Evolutionary conservation across 192 early-diverging fungal genomes (phyloP).

Genomic region (Funneliformis geosporum): DNA sequence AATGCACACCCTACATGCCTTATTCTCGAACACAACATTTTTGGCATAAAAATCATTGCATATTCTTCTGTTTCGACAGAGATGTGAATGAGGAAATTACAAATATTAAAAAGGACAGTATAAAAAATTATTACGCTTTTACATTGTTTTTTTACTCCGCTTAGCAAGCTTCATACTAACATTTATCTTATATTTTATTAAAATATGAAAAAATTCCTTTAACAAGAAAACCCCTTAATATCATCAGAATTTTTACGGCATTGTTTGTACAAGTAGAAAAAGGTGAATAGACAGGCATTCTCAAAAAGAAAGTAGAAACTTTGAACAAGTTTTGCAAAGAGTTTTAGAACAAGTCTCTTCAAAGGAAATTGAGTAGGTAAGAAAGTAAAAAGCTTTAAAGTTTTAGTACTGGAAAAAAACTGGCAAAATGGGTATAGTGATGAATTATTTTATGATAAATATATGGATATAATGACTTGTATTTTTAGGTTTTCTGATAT

Average conservation of each 20-base stretch:
- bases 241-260: constrained; percentile 6
- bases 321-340: neutral
- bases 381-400: constrained; percentile 11
- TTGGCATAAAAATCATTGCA: too few relatives aligned
- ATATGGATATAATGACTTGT: neutral
- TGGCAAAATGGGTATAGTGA: constrained; percentile 1
- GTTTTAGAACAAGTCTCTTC: neutral
- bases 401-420: neutral
- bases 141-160: too few relatives aligned
- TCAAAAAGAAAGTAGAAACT: constrained; percentile 1
- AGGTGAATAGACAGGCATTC: constrained; percentile 12
- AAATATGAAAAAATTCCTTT: constrained; percentile 24
- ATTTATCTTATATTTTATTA: constrained; percentile 5
- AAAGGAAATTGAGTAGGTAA: neutral
- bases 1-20: too few relatives aligned
- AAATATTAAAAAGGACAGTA: too few relatives aligned
- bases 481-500: constrained; percentile 20
- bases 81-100: too few relatives aligned
- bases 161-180: too few relatives aligned
- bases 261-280: neutral
- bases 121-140: too few relatives aligned
- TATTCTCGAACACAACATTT: too few relatives aligned
- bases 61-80: too few relatives aligned
- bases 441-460: neutral
- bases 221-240: constrained; percentile 3